Base-by-base conservation (phyloP, 768 basidiomycete species). In the Crassisporium funariophilum region DNA sequence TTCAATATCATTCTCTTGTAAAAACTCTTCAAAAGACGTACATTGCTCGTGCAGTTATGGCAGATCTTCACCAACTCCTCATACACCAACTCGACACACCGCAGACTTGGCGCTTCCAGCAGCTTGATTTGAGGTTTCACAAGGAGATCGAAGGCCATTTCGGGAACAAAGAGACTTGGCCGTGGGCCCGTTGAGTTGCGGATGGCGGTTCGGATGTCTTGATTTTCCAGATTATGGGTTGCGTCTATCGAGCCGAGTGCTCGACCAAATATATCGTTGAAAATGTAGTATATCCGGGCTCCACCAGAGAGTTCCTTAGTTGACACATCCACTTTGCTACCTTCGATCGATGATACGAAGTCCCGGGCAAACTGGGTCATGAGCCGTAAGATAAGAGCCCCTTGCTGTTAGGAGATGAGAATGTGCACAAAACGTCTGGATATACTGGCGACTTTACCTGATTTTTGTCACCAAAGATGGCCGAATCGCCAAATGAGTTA, bases 321-420 rank as follows among this genome's bases (percentile, higher is more conserved):
- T 1, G 93, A 95, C 58, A 98, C 89, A 52, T 97, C 91, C 29
- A 95, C 80, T 46, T 92, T 92, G 11, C 94, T 98, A 45, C 97
- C 97, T 56, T 99, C 97, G 57, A 99, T 97, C 11, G 94, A 95
- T 0, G 95, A 87, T 42, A 98, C 80, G 53, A 98, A 99, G 71
- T 99, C 97, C 40, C 91, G 84, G 2, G 94, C 95, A 58, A 98
- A 99, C 69, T 94, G 92, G 35, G 95, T 99, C 97, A 99, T 99
- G 34, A 98, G 82, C 39, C 92, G 87, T 35, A 99, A 82, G 56
- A 99, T 83, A 20, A 99, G 77, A 2, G 83, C 81, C 23, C 95
- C 94, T 83, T 90, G 86, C 82, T 86, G 63, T 59, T 46, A 44
- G 20, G 5, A 35, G 55, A 39, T 49, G 44, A 61, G 54, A 33